Evolutionary conservation across 2,329 filamentous ascomycete genomes (phyloP), one percentile per base, ranked within the genome.

Genomic region (Colletotrichum tanaceti): DNA sequence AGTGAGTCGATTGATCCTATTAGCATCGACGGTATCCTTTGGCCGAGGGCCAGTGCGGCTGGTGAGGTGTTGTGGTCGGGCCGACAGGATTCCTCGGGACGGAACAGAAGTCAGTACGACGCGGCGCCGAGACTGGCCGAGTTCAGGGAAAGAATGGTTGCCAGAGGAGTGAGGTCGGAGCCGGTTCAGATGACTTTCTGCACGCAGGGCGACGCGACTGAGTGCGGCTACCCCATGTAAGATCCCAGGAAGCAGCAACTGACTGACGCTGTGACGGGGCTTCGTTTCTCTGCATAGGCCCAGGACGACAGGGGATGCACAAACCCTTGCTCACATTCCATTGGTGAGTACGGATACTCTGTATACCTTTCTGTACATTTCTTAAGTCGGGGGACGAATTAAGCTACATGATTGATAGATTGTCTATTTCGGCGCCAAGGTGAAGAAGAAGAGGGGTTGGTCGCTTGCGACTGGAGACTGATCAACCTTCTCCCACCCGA

Each of bases 1-100:
- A 87, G 86, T 71, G 94, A 97, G 81, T 91, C 90, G n/a, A 85
- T 87, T 70, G 94, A 97, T 78, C 80, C 87, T 3, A 81, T 88
- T n/a, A 94, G 90, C 76, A 77, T 97, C 16, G 93, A 97, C 80
- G 82, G 82, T 43, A 88, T 92, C 78, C 80, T 95, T 10, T 97
- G 93, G 93, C 93, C 93, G 9, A 85, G 93, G 6, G 89, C 88
- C 1, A 87, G 86, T 59, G 93, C 92, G 0, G 91, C 90, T 0
- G 92, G 87, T 32, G 93, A 97, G 80, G 89, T 94, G 1, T 84
- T 95, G 54, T 97, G 93, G 93, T 92, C 89, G 47, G 93, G 93
- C 59, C 80, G 85, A 63, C 86, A 86, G 68, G 91, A 94, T 75
- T 85, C 82, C 2, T 77, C 83, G 18, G 91, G 92, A 2, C 79